A percentile compares a stretch with the other conserved stretches of the same genome.
These are phyloP conservation scores for Blastobotrys aristatus DNA, from an alignment of 1,139 yeast genomes.

Conservation along the genomic window DNA sequence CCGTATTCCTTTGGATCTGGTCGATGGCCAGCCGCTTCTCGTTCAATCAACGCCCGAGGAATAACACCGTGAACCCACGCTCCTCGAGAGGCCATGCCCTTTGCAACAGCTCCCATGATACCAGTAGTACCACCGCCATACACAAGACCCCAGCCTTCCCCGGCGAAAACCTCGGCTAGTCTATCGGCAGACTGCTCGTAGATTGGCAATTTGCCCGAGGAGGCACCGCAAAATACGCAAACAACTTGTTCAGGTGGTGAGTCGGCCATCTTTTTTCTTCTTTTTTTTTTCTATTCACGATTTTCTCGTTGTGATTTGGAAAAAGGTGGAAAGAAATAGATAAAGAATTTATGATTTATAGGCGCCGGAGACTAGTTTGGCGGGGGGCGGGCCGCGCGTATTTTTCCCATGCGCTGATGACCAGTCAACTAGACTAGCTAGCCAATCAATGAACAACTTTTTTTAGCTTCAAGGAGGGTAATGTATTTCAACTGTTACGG, in stretches of 20 bases:
- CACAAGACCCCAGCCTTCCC: constrained; percentile 65
- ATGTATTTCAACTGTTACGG: too few relatives aligned
- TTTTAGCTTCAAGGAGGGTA: too few relatives aligned
- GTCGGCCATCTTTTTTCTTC: not conserved
- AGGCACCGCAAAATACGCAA: constrained; percentile 86
- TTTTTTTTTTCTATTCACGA: not conserved
- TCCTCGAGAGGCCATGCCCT: constrained; percentile 56
- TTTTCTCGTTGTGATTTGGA: not conserved
- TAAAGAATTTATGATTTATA: not conserved
- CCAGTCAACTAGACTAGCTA: too few relatives aligned
- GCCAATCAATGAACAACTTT: too few relatives aligned
- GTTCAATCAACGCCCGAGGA: constrained; percentile 72
- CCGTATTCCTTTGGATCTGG: constrained; percentile 65
- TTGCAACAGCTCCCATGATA: constrained; percentile 82
- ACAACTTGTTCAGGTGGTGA: constrained; percentile 40
- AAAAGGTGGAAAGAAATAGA: not conserved
- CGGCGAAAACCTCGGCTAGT: constrained; percentile 57
- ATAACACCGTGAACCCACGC: constrained; percentile 85
- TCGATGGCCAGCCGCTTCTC: constrained; percentile 54
- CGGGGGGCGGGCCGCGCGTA: too few relatives aligned
- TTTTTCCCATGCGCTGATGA: too few relatives aligned
- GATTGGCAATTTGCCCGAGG: constrained; percentile 54
- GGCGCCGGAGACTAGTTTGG: too few relatives aligned
- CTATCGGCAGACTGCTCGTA: constrained; percentile 52
- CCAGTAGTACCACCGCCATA: constrained; percentile 86